These are phyloP conservation scores for Aleurites moluccanus DNA, from an alignment of 441 rosid species.

Conservation along the genomic window DNA sequence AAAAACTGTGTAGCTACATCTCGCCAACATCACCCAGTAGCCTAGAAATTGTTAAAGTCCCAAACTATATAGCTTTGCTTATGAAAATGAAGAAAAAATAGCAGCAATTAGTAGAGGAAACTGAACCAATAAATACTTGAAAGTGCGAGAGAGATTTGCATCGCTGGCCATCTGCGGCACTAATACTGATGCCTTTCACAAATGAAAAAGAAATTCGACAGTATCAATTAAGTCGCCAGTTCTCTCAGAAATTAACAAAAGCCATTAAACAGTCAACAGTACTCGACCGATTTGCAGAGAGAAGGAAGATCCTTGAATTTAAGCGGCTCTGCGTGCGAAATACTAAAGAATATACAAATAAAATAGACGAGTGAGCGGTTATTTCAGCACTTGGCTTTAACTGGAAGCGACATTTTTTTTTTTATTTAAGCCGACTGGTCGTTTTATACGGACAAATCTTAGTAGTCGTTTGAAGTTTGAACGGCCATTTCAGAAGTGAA, in stretches of 20 bases:
- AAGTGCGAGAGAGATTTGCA: slow-evolving; percentile 71
- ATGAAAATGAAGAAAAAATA: not conserved
- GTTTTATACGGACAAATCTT: no score
- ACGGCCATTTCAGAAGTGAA: no score
- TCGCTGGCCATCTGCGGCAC: slow-evolving; percentile 36
- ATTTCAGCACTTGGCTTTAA: no score
- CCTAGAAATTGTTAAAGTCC: not conserved
- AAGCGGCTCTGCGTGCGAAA: no score
- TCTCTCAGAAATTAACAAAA: not conserved
- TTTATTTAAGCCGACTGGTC: no score
- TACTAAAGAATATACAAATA: no score
- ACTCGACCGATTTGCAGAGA: no score
- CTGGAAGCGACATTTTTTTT: no score
- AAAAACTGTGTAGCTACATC: slow-evolving; percentile 75
- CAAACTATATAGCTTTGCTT: not conserved
- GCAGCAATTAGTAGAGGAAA: not conserved
- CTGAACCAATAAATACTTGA: slow-evolving; percentile 77
- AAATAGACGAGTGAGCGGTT: no score
- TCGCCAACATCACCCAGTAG: slow-evolving; percentile 12
- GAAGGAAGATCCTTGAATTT: no score
- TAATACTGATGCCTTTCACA: slow-evolving; percentile 36
- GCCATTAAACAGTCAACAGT: no score
- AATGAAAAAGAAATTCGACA: slow-evolving; percentile 2
- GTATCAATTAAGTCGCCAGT: not conserved
- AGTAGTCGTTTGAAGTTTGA: no score